These are phyloP conservation scores for Mycena floridula DNA, from an alignment of 768 basidiomycete genomes.

Conservation along the genomic window DNA sequence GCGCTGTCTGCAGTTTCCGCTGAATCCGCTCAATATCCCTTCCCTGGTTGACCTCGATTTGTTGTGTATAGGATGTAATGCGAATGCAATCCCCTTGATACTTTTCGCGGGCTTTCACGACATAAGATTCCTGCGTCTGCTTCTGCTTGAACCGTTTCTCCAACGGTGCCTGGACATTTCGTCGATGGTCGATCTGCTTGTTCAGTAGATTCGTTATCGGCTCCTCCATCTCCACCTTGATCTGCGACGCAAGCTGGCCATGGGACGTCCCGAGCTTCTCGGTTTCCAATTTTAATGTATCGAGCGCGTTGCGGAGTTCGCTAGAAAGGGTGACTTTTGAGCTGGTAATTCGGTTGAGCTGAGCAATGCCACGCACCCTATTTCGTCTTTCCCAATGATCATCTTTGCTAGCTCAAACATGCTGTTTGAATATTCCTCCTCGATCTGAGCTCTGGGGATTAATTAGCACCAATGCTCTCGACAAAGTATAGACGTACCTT, in stretches of 20 bases:
- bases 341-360: slow-evolving; percentile 1
- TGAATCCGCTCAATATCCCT: slow-evolving; percentile 89
- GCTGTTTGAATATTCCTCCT: slow-evolving; percentile 93
- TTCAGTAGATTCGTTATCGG: slow-evolving; percentile 53
- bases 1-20: slow-evolving; percentile 82
- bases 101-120: slow-evolving; percentile 85
- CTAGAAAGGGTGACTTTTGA: slow-evolving; percentile 36
- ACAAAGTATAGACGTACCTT: slow-evolving; percentile 42
- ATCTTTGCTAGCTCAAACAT: slow-evolving; percentile 73
- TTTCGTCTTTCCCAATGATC: slow-evolving; percentile 81
- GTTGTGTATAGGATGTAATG: slow-evolving; percentile 92
- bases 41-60: slow-evolving; percentile 86
- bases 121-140: slow-evolving; percentile 79
- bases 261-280: slow-evolving; percentile 77
- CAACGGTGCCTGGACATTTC: slow-evolving; percentile 63
- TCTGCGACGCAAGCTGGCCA: slow-evolving; percentile 63
- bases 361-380: slow-evolving; percentile 59
- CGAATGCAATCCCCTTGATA: slow-evolving; percentile 90
- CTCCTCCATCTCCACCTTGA: slow-evolving; percentile 71
- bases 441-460: slow-evolving; percentile 66
- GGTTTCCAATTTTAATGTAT: slow-evolving; percentile 77
- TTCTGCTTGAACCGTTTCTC: slow-evolving; percentile 92
- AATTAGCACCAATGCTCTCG: slow-evolving; percentile 1
- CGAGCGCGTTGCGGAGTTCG: slow-evolving; percentile 75
- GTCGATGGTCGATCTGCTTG: slow-evolving; percentile 68